These are phyloP conservation scores for Albugo candida DNA, from an alignment of 352 stramenopile species.

Conservation along the genomic window DNA sequence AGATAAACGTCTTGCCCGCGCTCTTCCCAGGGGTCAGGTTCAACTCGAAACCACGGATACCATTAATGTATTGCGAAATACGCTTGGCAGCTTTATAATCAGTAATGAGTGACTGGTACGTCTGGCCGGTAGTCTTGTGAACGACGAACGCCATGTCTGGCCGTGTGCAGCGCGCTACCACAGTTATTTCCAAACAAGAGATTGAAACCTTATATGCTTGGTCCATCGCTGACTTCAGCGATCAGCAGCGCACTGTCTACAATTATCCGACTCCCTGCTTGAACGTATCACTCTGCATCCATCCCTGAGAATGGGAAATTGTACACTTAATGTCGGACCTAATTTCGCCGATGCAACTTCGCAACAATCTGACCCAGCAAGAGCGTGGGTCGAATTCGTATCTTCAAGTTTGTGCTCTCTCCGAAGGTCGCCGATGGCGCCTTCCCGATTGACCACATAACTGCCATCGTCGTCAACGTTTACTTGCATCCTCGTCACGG, in stretches of 20 bases:
- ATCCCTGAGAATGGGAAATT: too few species aligned
- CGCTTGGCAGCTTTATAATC: too few species aligned
- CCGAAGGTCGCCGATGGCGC: constrained; percentile 1
- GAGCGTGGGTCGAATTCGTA: constrained; percentile 5
- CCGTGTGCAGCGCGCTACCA: constrained; percentile 14
- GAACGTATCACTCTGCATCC: too few species aligned
- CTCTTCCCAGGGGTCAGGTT: too few species aligned
- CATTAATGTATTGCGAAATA: too few species aligned
- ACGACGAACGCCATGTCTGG: not conserved
- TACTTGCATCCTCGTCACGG: constrained; percentile 1
- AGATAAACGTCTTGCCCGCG: too few species aligned
- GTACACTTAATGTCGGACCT: too few species aligned
- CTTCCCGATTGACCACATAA: constrained; percentile 10
- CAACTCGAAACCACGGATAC: too few species aligned
- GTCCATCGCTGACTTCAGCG: not conserved
- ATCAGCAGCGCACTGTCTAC: constrained; percentile 4
- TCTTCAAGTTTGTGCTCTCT: not conserved
- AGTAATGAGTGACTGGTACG: too few species aligned
- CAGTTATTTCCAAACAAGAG: constrained; percentile 14
- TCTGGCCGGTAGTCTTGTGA: too few species aligned
- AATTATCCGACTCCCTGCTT: too few species aligned
- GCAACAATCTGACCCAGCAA: constrained; percentile 7
- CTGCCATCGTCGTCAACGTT: not conserved
- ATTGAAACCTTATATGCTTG: constrained; percentile 13
- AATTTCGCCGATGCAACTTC: constrained; percentile 4